A percentile compares a stretch with the other conserved stretches of the same genome.
Evolutionary conservation across 73 alveolate species (phyloP).

Genomic region (Paramecium sonneborni): DNA sequence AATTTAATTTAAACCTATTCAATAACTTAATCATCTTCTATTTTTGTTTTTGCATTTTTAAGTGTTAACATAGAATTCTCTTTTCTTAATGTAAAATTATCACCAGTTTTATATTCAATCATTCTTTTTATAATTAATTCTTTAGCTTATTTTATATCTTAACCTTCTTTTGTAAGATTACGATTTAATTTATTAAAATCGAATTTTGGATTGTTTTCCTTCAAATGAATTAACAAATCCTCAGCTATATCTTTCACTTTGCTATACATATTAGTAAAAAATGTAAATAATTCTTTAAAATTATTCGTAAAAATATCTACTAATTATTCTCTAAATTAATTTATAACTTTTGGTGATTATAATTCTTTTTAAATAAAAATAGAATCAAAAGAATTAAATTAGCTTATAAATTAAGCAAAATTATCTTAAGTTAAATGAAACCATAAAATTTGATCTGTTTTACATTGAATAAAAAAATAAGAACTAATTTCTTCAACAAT

Average conservation of each 20-base stretch:
- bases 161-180: background rate
- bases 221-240: slow-evolving; percentile 21
- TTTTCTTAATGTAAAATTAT: background rate
- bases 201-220: slow-evolving; percentile 44
- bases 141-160: slow-evolving; percentile 39
- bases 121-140: slow-evolving; percentile 31
- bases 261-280: background rate
- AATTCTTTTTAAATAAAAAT: background rate
- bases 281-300: background rate
- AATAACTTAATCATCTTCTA: slow-evolving; percentile 10
- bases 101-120: slow-evolving; percentile 45
- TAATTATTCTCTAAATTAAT: slow-evolving; percentile 30
- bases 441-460: slow-evolving; percentile 53
- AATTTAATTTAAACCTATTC: background rate
- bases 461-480: slow-evolving; percentile 19
- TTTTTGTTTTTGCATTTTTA: background rate
- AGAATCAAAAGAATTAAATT: background rate
- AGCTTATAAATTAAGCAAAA: background rate
- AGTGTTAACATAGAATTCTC: background rate
- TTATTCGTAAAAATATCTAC: background rate
- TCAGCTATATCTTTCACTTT: background rate
- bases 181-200: background rate
- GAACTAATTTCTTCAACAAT: slow-evolving; percentile 10
- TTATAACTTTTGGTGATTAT: slow-evolving; percentile 5
- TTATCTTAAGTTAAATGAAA: slow-evolving; percentile 31